phyloP scores from a whole-genome alignment of 805 yeast species.

The Ogataea wickerhamii region DNA sequence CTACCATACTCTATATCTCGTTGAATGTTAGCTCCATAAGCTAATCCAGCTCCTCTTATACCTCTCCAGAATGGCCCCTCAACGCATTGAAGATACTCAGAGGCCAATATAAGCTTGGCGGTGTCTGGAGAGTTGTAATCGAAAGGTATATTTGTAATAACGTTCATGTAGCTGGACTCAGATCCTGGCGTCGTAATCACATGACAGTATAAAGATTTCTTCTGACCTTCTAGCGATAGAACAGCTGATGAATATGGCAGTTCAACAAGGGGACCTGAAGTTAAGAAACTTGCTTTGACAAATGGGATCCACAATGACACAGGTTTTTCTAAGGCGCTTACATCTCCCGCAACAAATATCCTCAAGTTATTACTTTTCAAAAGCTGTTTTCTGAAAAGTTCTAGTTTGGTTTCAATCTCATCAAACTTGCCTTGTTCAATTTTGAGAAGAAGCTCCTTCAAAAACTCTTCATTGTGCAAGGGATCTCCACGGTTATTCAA shows the following conservation, averaged over 20 bases:
- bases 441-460: constrained; percentile 43
- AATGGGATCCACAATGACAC: constrained; percentile 55
- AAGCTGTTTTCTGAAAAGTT: constrained; percentile 46
- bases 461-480: constrained; percentile 57
- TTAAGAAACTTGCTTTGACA: constrained; percentile 6
- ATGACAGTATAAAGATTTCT: constrained; percentile 51
- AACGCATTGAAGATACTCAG: constrained; percentile 74
- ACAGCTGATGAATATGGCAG: constrained; percentile 54
- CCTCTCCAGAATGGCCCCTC: constrained; percentile 99
- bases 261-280: constrained; percentile 12
- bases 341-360: constrained; percentile 68
- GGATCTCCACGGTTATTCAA: constrained; percentile 63
- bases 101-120: constrained; percentile 66
- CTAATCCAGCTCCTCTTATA: constrained; percentile 89
- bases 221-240: constrained; percentile 52
- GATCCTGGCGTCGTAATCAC: constrained; percentile 78
- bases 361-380: constrained; percentile 60
- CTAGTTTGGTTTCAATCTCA: constrained; percentile 47
- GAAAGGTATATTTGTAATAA: constrained; percentile 58
- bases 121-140: constrained; percentile 55
- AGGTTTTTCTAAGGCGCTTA: constrained; percentile 48
- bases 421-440: constrained; percentile 54
- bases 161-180: constrained; percentile 68
- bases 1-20: constrained; percentile 63
- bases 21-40: constrained; percentile 76